Percentiles rank a stretch among this genome's conserved stretches.
Evolutionary conservation across 1,284 basidiomycete genomes (phyloP).

Genomic region (Sparassis latifolia): DNA sequence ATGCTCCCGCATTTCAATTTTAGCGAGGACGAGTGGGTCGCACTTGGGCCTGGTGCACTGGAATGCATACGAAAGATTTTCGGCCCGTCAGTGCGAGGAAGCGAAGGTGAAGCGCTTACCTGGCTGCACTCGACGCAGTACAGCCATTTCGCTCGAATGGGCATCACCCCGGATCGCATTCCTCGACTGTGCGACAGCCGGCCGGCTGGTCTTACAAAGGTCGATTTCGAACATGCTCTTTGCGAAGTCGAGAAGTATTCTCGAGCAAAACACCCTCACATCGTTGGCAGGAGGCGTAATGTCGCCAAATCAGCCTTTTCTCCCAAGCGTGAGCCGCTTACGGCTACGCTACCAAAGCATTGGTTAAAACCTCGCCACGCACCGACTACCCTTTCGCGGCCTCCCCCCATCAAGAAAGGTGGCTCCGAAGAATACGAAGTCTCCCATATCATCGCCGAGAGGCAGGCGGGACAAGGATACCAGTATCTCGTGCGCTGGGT

Average conservation of each 20-base stretch:
- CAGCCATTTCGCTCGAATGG: slow-evolving; percentile 30
- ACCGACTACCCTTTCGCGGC: slow-evolving; percentile 9
- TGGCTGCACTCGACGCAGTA: slow-evolving; percentile 33
- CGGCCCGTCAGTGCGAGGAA: slow-evolving; percentile 24
- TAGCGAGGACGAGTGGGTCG: slow-evolving; percentile 35
- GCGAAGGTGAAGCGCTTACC: slow-evolving; percentile 30
- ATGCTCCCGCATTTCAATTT: slow-evolving; percentile 33
- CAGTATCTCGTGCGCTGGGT: slow-evolving; percentile 40
- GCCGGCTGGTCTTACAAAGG: slow-evolving; percentile 24
- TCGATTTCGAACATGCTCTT: slow-evolving; percentile 40
- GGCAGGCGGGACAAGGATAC: neutral
- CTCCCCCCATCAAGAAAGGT: slow-evolving; percentile 12
- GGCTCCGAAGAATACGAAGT: slow-evolving; percentile 25
- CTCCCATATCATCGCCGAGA: slow-evolving; percentile 30
- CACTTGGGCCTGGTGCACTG: slow-evolving; percentile 33
- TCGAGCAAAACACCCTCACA: slow-evolving; percentile 25
- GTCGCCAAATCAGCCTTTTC: slow-evolving; percentile 17
- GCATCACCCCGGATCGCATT: slow-evolving; percentile 21
- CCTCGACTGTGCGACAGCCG: slow-evolving; percentile 21
- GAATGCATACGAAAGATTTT: slow-evolving; percentile 38
- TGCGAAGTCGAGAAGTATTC: slow-evolving; percentile 41
- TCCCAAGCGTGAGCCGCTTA: slow-evolving; percentile 18
- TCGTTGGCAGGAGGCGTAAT: slow-evolving; percentile 22
- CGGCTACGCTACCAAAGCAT: slow-evolving; percentile 25
- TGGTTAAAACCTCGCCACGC: slow-evolving; percentile 18